phyloP scores from a whole-genome alignment of 768 basidiomycete species.

The Lactarius akahatsu region DNA sequence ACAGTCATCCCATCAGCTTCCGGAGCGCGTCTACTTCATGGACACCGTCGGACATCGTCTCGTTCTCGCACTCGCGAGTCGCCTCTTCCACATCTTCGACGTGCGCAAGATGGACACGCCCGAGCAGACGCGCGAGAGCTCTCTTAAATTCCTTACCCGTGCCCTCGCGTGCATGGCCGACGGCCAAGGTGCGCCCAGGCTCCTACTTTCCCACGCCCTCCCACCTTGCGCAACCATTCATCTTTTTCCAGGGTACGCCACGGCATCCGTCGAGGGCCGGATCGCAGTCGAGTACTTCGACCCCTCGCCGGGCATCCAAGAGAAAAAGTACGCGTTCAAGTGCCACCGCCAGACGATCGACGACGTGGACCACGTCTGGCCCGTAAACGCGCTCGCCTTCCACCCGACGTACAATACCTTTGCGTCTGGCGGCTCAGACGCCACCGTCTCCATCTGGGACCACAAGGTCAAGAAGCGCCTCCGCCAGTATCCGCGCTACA shows the following conservation, averaged over 20 bases:
- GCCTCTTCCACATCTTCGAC: constrained; percentile 88
- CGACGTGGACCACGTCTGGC: constrained; percentile 94
- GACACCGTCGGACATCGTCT: constrained; percentile 76
- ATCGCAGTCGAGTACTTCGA: constrained; percentile 98
- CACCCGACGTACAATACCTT: constrained; percentile 95
- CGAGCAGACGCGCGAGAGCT: constrained; percentile 83
- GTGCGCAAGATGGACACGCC: constrained; percentile 74
- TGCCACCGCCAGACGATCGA: constrained; percentile 90
- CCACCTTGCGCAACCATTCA: neutral
- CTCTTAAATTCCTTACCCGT: constrained; percentile 92
- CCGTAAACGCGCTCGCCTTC: constrained; percentile 93
- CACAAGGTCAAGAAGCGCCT: constrained; percentile 94
- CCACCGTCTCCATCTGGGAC: constrained; percentile 95
- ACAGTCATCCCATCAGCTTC: constrained; percentile 62
- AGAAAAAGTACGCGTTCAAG: constrained; percentile 95
- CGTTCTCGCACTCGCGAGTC: constrained; percentile 90
- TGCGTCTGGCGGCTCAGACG: constrained; percentile 93
- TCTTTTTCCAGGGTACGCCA: constrained; percentile 72
- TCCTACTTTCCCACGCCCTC: constrained; percentile 8
- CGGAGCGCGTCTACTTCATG: constrained; percentile 84
- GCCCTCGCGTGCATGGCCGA: constrained; percentile 90
- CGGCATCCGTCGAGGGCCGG: constrained; percentile 90
- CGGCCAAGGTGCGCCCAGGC: constrained; percentile 64
- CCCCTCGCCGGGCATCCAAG: constrained; percentile 70
- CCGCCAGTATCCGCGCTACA: constrained; percentile 83